A percentile compares a stretch with the other conserved stretches of the same genome.
These are phyloP conservation scores for Ehretia macrophylla DNA, from an alignment of 257 asterid species.

Conservation along the genomic window DNA sequence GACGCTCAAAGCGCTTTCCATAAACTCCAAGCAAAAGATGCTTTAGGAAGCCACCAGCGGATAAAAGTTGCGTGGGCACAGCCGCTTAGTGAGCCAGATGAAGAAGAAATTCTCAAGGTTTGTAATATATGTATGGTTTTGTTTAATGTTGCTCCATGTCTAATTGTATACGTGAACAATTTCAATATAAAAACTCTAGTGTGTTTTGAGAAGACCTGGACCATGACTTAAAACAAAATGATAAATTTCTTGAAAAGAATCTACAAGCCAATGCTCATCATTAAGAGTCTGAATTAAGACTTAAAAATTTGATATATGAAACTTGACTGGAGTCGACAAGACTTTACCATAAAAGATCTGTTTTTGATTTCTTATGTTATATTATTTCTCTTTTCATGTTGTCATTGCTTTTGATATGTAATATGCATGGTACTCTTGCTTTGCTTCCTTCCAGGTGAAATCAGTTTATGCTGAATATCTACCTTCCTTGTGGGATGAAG, in stretches of 20 bases:
- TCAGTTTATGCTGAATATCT: conserved; percentile 60
- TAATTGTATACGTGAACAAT: too few species aligned
- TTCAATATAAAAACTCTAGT: too few species aligned
- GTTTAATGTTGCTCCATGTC: too few species aligned
- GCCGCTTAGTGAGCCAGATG: conserved; percentile 51
- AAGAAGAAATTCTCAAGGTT: conserved; percentile 65
- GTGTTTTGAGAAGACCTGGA: not conserved
- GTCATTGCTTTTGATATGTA: too few species aligned
- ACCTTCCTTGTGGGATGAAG: conserved; percentile 65
- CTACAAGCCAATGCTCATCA: too few species aligned
- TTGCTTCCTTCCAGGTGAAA: conserved; percentile 43
- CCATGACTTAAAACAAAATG: not conserved
- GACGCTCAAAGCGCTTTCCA: conserved; percentile 64
- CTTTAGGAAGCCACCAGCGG: conserved; percentile 34
- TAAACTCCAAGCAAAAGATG: conserved; percentile 52
- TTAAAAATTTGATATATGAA: too few species aligned
- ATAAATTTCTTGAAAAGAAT: too few species aligned
- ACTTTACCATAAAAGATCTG: too few species aligned
- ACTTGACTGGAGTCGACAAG: too few species aligned
- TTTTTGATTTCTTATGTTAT: too few species aligned
- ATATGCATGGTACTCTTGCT: conserved; percentile 6
- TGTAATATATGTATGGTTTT: conserved; percentile 17
- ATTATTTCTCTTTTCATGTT: too few species aligned
- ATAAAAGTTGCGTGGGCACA: conserved; percentile 75
- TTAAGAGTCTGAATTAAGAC: too few species aligned